These are phyloP conservation scores for Clavispora vitiphila DNA, from an alignment of 805 yeast genomes.

Conservation along the genomic window DNA sequence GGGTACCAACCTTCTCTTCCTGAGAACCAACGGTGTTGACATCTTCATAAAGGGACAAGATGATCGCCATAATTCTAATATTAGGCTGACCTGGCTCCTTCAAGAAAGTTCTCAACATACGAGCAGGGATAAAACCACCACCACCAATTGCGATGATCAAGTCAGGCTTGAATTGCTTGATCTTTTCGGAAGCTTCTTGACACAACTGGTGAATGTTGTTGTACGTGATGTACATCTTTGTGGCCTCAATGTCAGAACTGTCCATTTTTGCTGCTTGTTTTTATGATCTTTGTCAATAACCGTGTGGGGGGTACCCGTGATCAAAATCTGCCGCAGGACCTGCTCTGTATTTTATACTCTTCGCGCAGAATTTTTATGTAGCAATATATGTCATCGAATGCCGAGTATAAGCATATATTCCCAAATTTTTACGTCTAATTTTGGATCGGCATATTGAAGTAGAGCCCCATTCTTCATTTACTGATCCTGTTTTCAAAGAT, in stretches of 20 bases:
- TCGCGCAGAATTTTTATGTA: constrained; percentile 1
- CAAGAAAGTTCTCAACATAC: constrained; percentile 88
- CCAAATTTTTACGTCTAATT: too few relatives aligned
- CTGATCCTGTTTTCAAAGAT: too few relatives aligned
- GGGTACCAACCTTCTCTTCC: constrained; percentile 15
- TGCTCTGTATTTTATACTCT: neutral
- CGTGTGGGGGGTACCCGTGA: neutral
- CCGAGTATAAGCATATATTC: neutral
- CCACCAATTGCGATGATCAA: constrained; percentile 91
- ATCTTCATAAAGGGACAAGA: constrained; percentile 86
- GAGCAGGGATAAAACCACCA: constrained; percentile 96
- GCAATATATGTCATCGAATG: neutral
- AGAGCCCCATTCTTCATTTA: too few relatives aligned
- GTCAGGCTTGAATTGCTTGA: constrained; percentile 38
- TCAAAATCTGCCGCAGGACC: neutral
- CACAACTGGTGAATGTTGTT: constrained; percentile 80
- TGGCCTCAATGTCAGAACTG: constrained; percentile 16
- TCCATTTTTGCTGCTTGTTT: constrained; percentile 9
- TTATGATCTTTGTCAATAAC: neutral
- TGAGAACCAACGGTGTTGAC: constrained; percentile 49
- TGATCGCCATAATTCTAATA: constrained; percentile 91
- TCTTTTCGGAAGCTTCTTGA: constrained; percentile 55
- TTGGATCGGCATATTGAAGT: too few relatives aligned
- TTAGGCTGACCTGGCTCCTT: constrained; percentile 86
- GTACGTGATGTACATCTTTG: constrained; percentile 57